These are phyloP conservation scores for Pythium brassicae DNA, from an alignment of 352 stramenopile genomes.

Conservation along the genomic window DNA sequence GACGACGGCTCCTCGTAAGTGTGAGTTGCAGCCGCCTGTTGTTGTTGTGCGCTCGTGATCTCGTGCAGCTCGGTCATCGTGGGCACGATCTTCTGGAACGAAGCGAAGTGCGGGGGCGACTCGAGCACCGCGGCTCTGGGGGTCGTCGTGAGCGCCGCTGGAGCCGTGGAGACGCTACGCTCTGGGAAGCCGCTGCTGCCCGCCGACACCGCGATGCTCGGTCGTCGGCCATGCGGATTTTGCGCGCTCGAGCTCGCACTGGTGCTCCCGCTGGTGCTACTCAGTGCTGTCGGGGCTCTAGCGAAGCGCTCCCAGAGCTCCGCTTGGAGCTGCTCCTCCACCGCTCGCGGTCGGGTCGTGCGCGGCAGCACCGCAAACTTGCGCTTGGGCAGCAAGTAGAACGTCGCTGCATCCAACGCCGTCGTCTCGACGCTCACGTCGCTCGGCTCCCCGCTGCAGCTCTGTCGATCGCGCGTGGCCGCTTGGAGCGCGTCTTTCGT, in stretches of 20 bases:
- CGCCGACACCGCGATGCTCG: not conserved
- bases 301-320: constrained; percentile 24
- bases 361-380: constrained; percentile 40
- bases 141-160: not conserved
- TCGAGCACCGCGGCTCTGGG: not conserved
- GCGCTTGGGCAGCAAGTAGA: constrained; percentile 30
- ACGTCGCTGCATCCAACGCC: constrained; percentile 2
- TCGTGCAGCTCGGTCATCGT: constrained; percentile 10
- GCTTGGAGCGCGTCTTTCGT: not conserved
- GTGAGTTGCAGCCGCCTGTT: not conserved
- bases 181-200: not conserved
- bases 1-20: no score
- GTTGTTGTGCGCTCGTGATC: constrained; percentile 3
- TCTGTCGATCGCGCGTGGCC: not conserved
- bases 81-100: constrained; percentile 31
- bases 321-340: constrained; percentile 30
- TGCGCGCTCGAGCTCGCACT: not conserved
- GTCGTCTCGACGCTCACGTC: no score
- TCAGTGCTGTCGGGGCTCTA: constrained; percentile 1
- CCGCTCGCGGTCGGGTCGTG: constrained; percentile 11
- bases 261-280: not conserved
- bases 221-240: not conserved
- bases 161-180: constrained; percentile 1
- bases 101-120: constrained; percentile 20
- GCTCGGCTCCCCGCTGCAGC: not conserved